phyloP scores from a whole-genome alignment of 1,284 basidiomycete genomes.

The Microbotryomycetes sp. region DNA sequence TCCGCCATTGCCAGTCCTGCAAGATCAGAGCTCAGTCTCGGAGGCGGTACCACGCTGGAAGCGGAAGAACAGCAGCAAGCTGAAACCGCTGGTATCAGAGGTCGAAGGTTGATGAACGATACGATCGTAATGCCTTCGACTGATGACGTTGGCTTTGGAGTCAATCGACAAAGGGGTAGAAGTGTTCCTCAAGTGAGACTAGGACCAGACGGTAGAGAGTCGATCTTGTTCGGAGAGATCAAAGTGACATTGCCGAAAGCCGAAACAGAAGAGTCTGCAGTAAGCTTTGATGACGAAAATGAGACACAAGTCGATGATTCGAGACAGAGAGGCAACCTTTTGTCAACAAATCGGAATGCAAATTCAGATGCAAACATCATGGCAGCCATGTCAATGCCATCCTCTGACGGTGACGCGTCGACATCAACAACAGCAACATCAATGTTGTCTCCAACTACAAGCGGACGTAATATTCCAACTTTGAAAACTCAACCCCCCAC shows the following conservation, averaged over 20 bases:
- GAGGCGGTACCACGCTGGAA: neutral
- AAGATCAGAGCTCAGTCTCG: neutral
- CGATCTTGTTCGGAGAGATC: slow-evolving; percentile 31
- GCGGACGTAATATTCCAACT: slow-evolving; percentile 1
- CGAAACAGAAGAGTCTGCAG: neutral
- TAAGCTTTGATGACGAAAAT: neutral
- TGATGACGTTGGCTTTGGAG: slow-evolving; percentile 1
- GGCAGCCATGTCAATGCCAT: too few relatives aligned
- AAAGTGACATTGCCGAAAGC: slow-evolving; percentile 25
- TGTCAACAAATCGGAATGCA: neutral
- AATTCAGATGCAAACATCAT: too few relatives aligned
- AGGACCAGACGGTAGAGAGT: slow-evolving; percentile 28
- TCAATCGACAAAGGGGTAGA: slow-evolving; percentile 12
- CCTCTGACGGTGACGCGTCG: too few relatives aligned
- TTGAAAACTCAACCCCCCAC: slow-evolving; percentile 26
- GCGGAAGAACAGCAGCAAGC: neutral
- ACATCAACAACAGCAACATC: too few relatives aligned
- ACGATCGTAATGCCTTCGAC: neutral
- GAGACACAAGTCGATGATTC: neutral
- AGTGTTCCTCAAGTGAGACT: slow-evolving; percentile 30
- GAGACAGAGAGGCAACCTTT: too few relatives aligned
- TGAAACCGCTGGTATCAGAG: neutral
- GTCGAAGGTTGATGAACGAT: neutral
- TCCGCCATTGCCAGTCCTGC: neutral
- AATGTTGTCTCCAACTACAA: neutral